phyloP scores from a whole-genome alignment of 441 rosid species.

The Brassica hybrid region DNA sequence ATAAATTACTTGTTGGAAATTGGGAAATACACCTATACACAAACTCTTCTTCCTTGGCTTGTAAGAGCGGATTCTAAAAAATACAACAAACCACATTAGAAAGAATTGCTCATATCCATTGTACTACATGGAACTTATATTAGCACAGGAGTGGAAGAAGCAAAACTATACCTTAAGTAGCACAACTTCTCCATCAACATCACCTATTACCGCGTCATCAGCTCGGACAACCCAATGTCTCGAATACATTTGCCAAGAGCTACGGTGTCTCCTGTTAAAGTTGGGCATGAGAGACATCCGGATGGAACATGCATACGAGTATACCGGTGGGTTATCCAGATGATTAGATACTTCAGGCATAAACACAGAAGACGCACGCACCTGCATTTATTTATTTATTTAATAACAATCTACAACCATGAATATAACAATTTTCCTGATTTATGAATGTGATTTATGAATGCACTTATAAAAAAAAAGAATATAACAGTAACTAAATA shows the following conservation, averaged over 20 bases:
- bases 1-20: constrained; percentile 53
- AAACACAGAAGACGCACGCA: constrained; percentile 76
- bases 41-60: constrained; percentile 70
- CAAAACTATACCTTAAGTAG: constrained; percentile 60
- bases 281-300: constrained; percentile 74
- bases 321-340: constrained; percentile 37
- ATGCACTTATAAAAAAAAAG: no score
- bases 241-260: constrained; percentile 68
- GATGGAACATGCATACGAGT: constrained; percentile 66
- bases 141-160: not conserved
- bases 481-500: no score
- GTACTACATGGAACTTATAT: not conserved
- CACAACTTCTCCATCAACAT: constrained; percentile 58
- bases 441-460: no score
- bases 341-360: constrained; percentile 60
- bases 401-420: not conserved
- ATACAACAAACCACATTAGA: constrained; percentile 23
- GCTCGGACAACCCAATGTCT: constrained; percentile 70
- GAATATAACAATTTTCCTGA: not conserved
- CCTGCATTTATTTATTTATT: constrained; percentile 38
- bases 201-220: constrained; percentile 45
- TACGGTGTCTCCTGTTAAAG: constrained; percentile 54
- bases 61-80: constrained; percentile 70
- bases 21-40: constrained; percentile 67
- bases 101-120: constrained; percentile 9